Evolutionary conservation across 2,329 filamentous ascomycete genomes (phyloP).

Genomic region (Aspergillus pseudonomiae): DNA sequence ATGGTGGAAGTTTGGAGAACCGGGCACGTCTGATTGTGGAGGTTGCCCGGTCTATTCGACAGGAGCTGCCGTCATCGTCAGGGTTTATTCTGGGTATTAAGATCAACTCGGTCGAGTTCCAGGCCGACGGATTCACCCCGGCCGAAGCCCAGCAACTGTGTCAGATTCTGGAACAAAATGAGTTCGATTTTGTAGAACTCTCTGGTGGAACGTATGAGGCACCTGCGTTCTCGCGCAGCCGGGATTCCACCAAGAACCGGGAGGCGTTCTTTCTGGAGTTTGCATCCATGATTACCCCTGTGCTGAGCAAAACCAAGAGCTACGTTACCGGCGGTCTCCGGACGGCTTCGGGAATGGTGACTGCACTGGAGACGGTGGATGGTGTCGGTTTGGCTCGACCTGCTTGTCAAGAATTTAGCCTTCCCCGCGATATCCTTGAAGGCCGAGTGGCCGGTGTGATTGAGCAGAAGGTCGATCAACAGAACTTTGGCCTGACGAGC

Average conservation of each 20-base stretch:
- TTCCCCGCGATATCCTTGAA: conserved; percentile 32
- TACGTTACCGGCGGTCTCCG: conserved; percentile 64
- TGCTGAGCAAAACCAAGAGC: conserved; percentile 55
- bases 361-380: conserved; percentile 60
- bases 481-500: conserved; percentile 55
- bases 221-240: conserved; percentile 54
- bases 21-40: conserved; percentile 64
- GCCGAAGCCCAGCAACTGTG: conserved; percentile 54
- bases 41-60: conserved; percentile 45
- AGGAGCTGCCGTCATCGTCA: conserved; percentile 20
- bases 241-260: conserved; percentile 58
- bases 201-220: conserved; percentile 63
- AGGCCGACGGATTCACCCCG: conserved; percentile 47
- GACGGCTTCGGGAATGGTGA: conserved; percentile 59
- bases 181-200: conserved; percentile 58
- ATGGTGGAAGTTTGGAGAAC: conserved; percentile 69
- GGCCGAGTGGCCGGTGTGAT: conserved; percentile 53
- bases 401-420: conserved; percentile 52
- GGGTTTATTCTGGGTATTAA: conserved; percentile 59
- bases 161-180: conserved; percentile 32
- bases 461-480: conserved; percentile 50
- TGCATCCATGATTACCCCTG: conserved; percentile 56
- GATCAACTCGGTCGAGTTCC: conserved; percentile 63
- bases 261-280: conserved; percentile 66
- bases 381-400: conserved; percentile 63